Conservation (phyloP, 352 stramenopile species). For the Phytophthora foliorum region DNA sequence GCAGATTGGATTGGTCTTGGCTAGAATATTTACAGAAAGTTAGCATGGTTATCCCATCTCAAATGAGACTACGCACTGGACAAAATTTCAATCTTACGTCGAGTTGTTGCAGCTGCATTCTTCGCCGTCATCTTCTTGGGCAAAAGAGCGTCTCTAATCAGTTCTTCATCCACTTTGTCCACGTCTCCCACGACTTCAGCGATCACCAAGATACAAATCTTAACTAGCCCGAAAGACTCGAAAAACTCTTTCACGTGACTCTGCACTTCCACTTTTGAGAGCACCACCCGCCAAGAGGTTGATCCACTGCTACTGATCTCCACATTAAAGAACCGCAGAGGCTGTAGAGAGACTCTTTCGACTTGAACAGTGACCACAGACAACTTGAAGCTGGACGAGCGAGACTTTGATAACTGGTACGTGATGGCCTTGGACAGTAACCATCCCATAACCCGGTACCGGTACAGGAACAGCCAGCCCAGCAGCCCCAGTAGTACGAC, state of each 20-base stretch:
- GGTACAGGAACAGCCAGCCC: slow-evolving; percentile 61
- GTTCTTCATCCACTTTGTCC: slow-evolving; percentile 45
- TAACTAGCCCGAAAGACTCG: slow-evolving; percentile 78
- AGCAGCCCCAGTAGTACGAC: slow-evolving; percentile 50
- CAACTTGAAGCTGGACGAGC: slow-evolving; percentile 11
- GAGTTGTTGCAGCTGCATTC: slow-evolving; percentile 1
- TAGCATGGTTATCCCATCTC: too few relatives aligned
- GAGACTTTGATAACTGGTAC: slow-evolving; percentile 45
- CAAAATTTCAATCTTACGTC: slow-evolving; percentile 31
- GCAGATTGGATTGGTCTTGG: slow-evolving; percentile 51
- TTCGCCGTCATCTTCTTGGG: slow-evolving; percentile 13
- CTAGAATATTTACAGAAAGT: slow-evolving; percentile 5
- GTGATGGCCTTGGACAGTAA: slow-evolving; percentile 56
- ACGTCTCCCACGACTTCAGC: slow-evolving; percentile 55
- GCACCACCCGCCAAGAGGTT: slow-evolving; percentile 47
- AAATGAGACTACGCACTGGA: too few relatives aligned
- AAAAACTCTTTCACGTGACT: slow-evolving; percentile 74
- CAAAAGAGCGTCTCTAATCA: slow-evolving; percentile 38
- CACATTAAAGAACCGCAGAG: slow-evolving; percentile 58
- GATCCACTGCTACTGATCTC: slow-evolving; percentile 44
- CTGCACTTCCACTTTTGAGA: slow-evolving; percentile 57
- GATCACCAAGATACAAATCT: slow-evolving; percentile 69
- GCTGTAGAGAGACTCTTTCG: slow-evolving; percentile 54
- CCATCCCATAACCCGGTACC: slow-evolving; percentile 64
- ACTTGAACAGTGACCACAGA: slow-evolving; percentile 46